These are phyloP conservation scores for Fraxinus sp. DNA, from an alignment of 305 asterid genomes.

Conservation along the genomic window DNA sequence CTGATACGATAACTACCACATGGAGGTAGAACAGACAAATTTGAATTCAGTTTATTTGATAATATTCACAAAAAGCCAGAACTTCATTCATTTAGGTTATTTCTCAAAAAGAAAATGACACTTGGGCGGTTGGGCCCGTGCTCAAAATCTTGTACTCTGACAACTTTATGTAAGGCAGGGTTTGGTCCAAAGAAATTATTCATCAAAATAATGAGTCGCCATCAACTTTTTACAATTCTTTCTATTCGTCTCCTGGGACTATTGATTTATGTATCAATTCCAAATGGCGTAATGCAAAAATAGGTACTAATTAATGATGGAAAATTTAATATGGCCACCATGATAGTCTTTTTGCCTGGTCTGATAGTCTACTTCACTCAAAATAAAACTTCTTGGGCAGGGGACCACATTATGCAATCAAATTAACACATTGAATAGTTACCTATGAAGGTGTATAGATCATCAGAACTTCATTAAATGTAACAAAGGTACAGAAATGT, in stretches of 20 bases:
- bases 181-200: not conserved
- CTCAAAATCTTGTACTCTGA: not conserved
- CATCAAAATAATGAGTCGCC: not conserved
- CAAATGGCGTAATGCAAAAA: not conserved
- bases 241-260: not conserved
- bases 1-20: not conserved
- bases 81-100: not conserved
- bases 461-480: not conserved
- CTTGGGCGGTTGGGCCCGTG: not conserved
- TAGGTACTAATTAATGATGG: not conserved
- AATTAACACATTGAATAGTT: not conserved
- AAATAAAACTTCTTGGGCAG: not conserved
- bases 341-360: not conserved
- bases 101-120: not conserved
- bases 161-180: not conserved
- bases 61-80: not conserved
- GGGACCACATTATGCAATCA: not conserved
- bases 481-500: not conserved
- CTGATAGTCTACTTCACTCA: not conserved
- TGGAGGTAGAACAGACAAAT: not conserved
- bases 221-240: not conserved
- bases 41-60: not conserved
- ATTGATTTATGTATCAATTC: not conserved
- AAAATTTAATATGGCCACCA: not conserved
- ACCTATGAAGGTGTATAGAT: not conserved